phyloP scores from a whole-genome alignment of 1,284 basidiomycete species.

The Ustilago xerochloae region DNA sequence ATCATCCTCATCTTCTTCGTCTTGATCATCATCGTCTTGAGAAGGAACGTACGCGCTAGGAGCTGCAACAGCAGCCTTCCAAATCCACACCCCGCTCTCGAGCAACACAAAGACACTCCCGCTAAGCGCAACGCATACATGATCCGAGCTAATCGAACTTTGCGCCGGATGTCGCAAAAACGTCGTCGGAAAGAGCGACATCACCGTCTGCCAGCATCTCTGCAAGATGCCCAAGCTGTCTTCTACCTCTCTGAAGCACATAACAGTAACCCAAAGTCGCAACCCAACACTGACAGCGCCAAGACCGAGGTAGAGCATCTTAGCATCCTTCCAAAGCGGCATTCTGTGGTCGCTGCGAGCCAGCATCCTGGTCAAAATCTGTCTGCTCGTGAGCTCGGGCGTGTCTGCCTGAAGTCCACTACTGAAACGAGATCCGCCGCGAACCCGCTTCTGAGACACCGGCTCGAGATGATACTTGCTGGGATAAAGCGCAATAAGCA shows the following conservation, averaged over 20 bases:
- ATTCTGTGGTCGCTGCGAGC: conserved; percentile 6
- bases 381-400: neutral
- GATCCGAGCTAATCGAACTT: conserved; percentile 50
- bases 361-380: conserved; percentile 13
- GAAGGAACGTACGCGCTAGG: conserved; percentile 9
- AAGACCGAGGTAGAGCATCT: conserved; percentile 26
- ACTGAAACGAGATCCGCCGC: neutral
- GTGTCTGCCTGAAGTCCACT: neutral
- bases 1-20: neutral
- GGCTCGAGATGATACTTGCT: conserved; percentile 6
- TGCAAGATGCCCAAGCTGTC: neutral
- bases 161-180: conserved; percentile 46
- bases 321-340: conserved; percentile 16
- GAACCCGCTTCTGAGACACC: neutral
- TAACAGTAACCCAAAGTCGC: conserved; percentile 16
- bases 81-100: conserved; percentile 46
- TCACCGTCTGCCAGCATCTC: conserved; percentile 11
- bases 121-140: conserved; percentile 40
- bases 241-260: conserved; percentile 10
- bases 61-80: conserved; percentile 27
- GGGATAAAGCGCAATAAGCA: conserved; percentile 72
- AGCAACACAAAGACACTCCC: conserved; percentile 25
- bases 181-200: conserved; percentile 28
- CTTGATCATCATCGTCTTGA: neutral
- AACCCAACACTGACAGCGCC: conserved; percentile 23